phyloP scores from a whole-genome alignment of 306 rosid species.

The Alnus glutinosa region DNA sequence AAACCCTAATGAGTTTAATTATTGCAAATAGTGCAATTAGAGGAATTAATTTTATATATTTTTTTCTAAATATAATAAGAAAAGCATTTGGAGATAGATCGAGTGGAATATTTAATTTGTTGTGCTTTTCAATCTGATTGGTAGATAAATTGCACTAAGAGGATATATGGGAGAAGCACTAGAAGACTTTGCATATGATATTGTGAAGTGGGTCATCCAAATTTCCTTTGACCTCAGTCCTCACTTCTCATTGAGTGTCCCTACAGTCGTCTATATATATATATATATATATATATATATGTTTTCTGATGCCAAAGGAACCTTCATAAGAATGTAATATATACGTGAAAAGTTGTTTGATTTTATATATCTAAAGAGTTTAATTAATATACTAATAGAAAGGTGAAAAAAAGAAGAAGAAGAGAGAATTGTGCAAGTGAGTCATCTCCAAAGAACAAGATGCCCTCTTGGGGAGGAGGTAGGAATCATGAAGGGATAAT shows the following conservation, averaged over 20 bases:
- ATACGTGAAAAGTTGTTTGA: conserved; percentile 7
- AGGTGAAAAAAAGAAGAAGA: not conserved
- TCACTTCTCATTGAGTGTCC: conserved; percentile 37
- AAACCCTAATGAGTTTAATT: too few relatives aligned
- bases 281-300: not conserved
- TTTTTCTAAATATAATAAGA: not conserved
- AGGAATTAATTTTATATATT: too few relatives aligned
- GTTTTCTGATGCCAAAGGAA: conserved; percentile 24
- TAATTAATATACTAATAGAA: not conserved
- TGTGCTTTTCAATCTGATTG: conserved; percentile 38
- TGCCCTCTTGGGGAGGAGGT: not conserved
- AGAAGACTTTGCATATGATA: conserved; percentile 31
- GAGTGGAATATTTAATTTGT: conserved; percentile 28
- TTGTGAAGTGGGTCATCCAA: conserved; percentile 43
- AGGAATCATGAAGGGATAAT: conserved; percentile 29
- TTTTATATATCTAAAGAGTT: not conserved
- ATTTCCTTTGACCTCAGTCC: conserved; percentile 43
- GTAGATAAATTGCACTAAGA: conserved; percentile 34
- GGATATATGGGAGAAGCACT: conserved; percentile 27
- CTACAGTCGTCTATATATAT: not conserved
- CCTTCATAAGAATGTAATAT: not conserved
- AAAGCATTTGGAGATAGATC: conserved; percentile 28
- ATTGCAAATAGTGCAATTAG: too few relatives aligned
- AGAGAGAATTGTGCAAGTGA: not conserved
- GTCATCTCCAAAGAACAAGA: conserved; percentile 21